Evolutionary conservation across 352 stramenopile genomes (phyloP).

Genomic region (Pythium coloratum): DNA sequence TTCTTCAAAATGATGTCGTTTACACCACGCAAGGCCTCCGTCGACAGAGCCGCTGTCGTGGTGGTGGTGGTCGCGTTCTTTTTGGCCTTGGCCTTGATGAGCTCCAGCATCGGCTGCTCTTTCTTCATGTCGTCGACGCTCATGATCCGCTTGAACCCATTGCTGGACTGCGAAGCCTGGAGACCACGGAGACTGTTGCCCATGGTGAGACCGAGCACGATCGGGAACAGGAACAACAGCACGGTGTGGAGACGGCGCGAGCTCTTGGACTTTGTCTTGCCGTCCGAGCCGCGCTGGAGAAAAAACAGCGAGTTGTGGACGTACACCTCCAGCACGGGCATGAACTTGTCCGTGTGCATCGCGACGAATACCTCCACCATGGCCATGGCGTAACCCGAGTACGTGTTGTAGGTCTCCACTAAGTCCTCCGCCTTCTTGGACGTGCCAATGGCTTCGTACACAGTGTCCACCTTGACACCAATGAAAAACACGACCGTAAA

Average conservation of each 20-base stretch:
- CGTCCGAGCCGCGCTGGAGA: constrained; percentile 17
- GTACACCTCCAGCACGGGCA: constrained; percentile 44
- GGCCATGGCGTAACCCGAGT: constrained; percentile 43
- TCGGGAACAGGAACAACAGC: constrained; percentile 38
- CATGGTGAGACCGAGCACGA: constrained; percentile 41
- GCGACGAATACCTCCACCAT: constrained; percentile 44
- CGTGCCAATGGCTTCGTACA: constrained; percentile 39
- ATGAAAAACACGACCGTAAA: constrained; percentile 38
- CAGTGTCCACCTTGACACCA: constrained; percentile 34
- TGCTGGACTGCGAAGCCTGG: constrained; percentile 27
- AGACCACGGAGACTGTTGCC: constrained; percentile 52
- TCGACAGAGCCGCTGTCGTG: background rate
- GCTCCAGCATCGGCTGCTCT: constrained; percentile 35
- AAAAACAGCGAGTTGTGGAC: constrained; percentile 52
- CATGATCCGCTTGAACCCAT: constrained; percentile 25
- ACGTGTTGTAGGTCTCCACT: constrained; percentile 48
- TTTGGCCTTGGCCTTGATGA: constrained; percentile 14
- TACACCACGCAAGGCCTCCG: background rate
- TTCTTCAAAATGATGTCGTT: constrained; percentile 46
- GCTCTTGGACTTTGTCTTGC: constrained; percentile 18
- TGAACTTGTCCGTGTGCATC: constrained; percentile 37
- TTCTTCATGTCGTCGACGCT: constrained; percentile 40
- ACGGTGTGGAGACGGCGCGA: constrained; percentile 8
- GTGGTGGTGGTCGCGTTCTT: constrained; percentile 18
- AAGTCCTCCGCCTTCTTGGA: constrained; percentile 33